Percentiles rank a stretch among this genome's conserved stretches.
These are phyloP conservation scores for Leccinum truebloodii DNA, from an alignment of 768 basidiomycete species.

Conservation along the genomic window DNA sequence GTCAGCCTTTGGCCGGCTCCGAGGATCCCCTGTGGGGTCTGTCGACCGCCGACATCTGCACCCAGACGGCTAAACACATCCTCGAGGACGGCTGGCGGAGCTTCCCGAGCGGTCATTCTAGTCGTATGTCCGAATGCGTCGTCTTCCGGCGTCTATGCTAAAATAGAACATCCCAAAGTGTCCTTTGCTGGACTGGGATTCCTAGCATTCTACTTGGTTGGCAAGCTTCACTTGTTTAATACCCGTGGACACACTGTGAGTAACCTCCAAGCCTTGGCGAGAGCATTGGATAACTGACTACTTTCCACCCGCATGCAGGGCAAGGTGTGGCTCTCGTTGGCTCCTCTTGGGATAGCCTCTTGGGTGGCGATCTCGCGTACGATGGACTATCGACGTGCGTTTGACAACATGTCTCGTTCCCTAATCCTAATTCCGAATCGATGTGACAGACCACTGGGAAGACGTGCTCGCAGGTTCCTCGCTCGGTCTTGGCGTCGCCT, in stretches of 20 bases:
- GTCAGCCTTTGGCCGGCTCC: constrained; percentile 64
- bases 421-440: background rate
- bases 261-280: background rate
- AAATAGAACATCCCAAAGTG: constrained; percentile 44
- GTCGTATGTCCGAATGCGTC: constrained; percentile 49
- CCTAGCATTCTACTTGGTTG: constrained; percentile 83
- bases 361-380: constrained; percentile 83
- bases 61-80: constrained; percentile 55
- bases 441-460: constrained; percentile 80
- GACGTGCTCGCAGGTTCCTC: constrained; percentile 81
- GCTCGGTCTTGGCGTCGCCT: constrained; percentile 71
- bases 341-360: constrained; percentile 73
- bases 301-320: constrained; percentile 32
- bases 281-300: background rate
- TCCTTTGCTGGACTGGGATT: constrained; percentile 94
- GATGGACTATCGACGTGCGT: constrained; percentile 87
- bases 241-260: constrained; percentile 67
- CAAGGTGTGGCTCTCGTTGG: constrained; percentile 81
- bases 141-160: background rate
- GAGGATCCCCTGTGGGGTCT: constrained; percentile 71
- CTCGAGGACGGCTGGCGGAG: constrained; percentile 86
- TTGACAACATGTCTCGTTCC: background rate
- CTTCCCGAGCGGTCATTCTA: constrained; percentile 91
- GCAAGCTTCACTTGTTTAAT: constrained; percentile 90
- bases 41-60: constrained; percentile 73